Conservation (phyloP, 345 rosid genomes). For the sweet orange (Citrus sinensis) region DNA sequence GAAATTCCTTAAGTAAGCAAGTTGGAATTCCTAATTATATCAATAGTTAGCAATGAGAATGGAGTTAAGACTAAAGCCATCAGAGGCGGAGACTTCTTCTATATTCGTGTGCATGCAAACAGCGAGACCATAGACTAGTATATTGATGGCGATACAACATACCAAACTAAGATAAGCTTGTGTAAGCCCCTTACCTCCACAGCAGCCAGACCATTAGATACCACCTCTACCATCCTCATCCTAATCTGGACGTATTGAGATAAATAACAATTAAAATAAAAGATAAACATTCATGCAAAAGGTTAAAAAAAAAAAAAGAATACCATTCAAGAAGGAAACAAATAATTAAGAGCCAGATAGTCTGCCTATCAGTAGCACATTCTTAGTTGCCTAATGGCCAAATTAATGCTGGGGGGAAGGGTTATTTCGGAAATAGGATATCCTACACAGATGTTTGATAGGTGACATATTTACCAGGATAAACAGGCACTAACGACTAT, state of each 20-base stretch:
- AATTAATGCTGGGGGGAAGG: background rate
- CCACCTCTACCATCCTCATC: conserved; percentile 85
- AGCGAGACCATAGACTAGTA: background rate
- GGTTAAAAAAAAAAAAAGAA: background rate
- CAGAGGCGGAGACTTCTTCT: background rate
- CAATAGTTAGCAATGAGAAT: background rate
- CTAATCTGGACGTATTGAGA: conserved; percentile 48
- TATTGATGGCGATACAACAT: background rate
- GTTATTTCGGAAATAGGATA: background rate
- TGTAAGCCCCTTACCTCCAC: conserved; percentile 58
- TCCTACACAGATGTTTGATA: background rate
- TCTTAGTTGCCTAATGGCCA: background rate
- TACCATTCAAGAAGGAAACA: background rate
- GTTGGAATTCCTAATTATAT: background rate
- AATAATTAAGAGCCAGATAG: background rate
- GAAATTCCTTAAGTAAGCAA: background rate
- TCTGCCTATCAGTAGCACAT: background rate
- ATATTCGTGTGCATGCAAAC: background rate
- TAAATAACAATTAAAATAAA: background rate
- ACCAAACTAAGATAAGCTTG: background rate
- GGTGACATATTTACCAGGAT: background rate
- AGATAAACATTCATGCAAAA: background rate
- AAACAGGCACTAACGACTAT: background rate
- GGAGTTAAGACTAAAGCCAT: background rate
- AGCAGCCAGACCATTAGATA: conserved; percentile 77